phyloP scores from a whole-genome alignment of 768 basidiomycete species.

The Lactarius sanguifluus region DNA sequence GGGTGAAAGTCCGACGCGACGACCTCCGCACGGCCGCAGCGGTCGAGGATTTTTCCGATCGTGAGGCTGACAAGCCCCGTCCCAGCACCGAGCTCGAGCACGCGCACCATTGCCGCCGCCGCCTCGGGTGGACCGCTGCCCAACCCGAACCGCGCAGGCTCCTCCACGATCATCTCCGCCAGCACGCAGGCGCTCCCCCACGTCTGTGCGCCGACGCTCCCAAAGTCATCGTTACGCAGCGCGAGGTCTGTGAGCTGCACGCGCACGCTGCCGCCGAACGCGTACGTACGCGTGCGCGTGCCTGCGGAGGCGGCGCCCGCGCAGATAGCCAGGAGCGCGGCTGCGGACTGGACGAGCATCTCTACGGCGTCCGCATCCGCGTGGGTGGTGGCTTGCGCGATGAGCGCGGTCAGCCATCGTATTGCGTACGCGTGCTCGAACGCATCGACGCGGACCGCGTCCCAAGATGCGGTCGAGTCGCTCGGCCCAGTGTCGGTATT shows the following conservation, averaged over 20 bases:
- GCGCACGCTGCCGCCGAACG: constrained; percentile 42
- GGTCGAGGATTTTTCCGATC: constrained; percentile 37
- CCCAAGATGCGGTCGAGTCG: constrained; percentile 24
- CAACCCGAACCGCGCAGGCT: constrained; percentile 54
- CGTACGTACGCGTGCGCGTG: constrained; percentile 50
- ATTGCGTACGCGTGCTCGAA: constrained; percentile 72
- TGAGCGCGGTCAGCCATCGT: constrained; percentile 70
- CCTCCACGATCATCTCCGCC: constrained; percentile 65
- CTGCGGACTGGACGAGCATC: constrained; percentile 50
- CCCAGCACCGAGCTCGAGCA: constrained; percentile 59
- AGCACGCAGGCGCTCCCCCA: constrained; percentile 87
- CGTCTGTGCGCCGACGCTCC: constrained; percentile 80
- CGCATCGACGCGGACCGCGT: constrained; percentile 49
- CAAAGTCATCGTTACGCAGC: constrained; percentile 65
- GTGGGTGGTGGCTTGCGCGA: constrained; percentile 35
- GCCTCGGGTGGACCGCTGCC: neutral
- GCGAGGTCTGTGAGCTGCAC: constrained; percentile 66
- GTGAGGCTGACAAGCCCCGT: constrained; percentile 54
- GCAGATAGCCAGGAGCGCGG: constrained; percentile 61
- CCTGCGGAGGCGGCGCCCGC: constrained; percentile 67
- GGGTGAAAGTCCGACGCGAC: constrained; percentile 53
- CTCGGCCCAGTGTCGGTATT: neutral
- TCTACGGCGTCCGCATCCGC: constrained; percentile 32
- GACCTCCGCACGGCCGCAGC: constrained; percentile 30
- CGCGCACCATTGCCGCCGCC: constrained; percentile 33